Evolutionary conservation across 129 eudicot genomes (phyloP), one percentile per base, ranked within the genome.

Genomic region (Pulicaria dysenterica): DNA sequence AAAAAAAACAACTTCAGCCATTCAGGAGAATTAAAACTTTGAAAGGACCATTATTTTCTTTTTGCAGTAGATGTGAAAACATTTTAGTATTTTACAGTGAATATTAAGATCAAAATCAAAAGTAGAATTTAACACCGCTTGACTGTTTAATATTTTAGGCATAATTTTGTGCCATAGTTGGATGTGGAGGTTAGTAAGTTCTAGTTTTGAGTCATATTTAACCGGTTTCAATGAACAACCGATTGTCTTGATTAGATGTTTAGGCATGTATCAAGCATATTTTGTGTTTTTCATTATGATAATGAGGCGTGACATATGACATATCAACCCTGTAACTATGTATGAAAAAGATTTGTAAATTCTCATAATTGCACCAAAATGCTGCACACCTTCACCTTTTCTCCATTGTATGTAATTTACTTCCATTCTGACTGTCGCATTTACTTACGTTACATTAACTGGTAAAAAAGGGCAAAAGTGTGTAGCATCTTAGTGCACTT

Each of bases 161-260:
- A 24, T 24, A 24, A 0, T 24, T 24, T 24, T 24, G 31, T 24
- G 31, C 31, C 31, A 24, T 24, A 24, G 31, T 24, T 24, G 31
- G 31, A 24, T 24, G 31, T 24, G 31, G 31, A 24, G 31, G 31
- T 24, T n/a, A n/a, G n/a, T n/a, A n/a, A n/a, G 4, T n/a, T 13
- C 31, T 61, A 61, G 11, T 61, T n/a, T n/a, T 61, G 11, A 61
- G 46, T 61, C 6, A 61, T 61, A 38, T 36, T 37, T 39, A 55
- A 55, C 24, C 5, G 60, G 12, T 7, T 17, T 7, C 8, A 55
- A 15, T 8, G 38, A 16, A 16, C 19, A 19, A 55, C 3, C 4
- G 60, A 55, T 55, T 8, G 12, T 55, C 8, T 53, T 19, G 38
- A 19, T 55, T 19, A 14, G 9, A 55, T 55, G 60, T 19, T 55